Percentiles rank a stretch among this genome's conserved stretches.
Conservation (phyloP, 305 asterid species). For the Solanum hybrid region DNA sequence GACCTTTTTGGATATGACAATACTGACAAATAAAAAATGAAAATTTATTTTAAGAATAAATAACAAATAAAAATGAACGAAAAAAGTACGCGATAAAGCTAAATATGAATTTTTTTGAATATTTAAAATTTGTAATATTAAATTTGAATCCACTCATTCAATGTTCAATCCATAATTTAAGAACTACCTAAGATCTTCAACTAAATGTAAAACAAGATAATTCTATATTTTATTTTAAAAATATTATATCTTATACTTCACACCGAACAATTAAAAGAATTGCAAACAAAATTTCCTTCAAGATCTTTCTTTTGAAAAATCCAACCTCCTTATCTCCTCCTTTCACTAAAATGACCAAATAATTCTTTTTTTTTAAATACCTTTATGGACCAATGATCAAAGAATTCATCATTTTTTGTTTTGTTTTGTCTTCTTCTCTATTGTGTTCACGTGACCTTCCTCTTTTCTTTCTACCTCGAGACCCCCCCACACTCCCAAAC, state of each 20-base stretch:
- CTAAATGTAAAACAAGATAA: too few relatives aligned
- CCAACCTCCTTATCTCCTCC: neutral
- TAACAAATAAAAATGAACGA: too few relatives aligned
- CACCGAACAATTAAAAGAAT: neutral
- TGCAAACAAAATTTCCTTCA: neutral
- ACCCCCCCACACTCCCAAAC: constrained; percentile 1
- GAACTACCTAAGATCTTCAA: rapidly evolving
- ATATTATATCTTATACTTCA: too few relatives aligned
- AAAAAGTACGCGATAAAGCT: too few relatives aligned
- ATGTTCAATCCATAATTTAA: too few relatives aligned
- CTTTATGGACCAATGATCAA: neutral
- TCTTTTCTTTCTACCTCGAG: constrained; percentile 24
- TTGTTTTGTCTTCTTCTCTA: constrained; percentile 43
- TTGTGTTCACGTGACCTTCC: constrained; percentile 46
- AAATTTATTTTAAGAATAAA: too few relatives aligned
- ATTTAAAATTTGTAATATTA: too few relatives aligned
- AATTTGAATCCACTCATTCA: neutral
- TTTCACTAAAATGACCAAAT: neutral
- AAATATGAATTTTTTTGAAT: too few relatives aligned
- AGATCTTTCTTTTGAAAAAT: neutral
- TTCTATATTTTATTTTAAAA: too few relatives aligned
- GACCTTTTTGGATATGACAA: too few relatives aligned
- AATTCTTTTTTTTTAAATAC: too few relatives aligned
- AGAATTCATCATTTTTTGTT: constrained; percentile 12
- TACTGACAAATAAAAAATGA: too few relatives aligned